Base-by-base conservation (phyloP, 768 basidiomycete species). In the Leucocoprinus sp. region DNA sequence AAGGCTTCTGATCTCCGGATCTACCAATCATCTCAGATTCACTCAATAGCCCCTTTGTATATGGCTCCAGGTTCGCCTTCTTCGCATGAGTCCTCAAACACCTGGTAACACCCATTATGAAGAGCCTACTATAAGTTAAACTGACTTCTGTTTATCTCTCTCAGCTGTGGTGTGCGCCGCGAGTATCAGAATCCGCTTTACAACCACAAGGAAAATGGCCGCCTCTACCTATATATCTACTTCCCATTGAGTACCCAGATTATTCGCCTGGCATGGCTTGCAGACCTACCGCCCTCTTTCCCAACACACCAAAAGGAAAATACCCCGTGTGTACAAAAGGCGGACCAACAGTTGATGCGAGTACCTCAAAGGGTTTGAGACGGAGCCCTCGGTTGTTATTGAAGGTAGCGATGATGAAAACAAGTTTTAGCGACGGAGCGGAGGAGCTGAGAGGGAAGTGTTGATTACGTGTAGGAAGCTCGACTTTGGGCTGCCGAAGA, bases 1-100 rank as follows among this genome's bases (percentile, higher is more conserved):
- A 48, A 36, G 46, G 34, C 17, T 18, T 26, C 9, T 41, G 27
- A 33, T 18, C 34, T 12, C 46, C 46, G 9, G 11, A 48, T 22
- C 35, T 48, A 12, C 46, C 46, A n/a, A 36, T 37, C 63, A 68
- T 34, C 60, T 64, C 39, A 57, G 82, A 84, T 58, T 81, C 82
- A 2, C 83, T 82, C 1, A 71, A 80, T 50, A 86, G 86, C 48
- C 84, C 84, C n/a, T 0, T 86, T 87, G 66, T 67, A 86, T 8
- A 64, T 28, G 31, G 46, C 36, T 41, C 46, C 45, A 8, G 38
- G 21, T 14, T 47, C 46, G 36, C 40, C 62, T 19, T 70, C 70
- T 1, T 66, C 70, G 55, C 42, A 42, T 55, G 3, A 58, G 61
- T 19, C 56, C 61, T 19, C 45, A 57, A 17, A 59, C 56, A 54